phyloP scores from a whole-genome alignment of 352 stramenopile species.

The Pythium dissotocum region DNA sequence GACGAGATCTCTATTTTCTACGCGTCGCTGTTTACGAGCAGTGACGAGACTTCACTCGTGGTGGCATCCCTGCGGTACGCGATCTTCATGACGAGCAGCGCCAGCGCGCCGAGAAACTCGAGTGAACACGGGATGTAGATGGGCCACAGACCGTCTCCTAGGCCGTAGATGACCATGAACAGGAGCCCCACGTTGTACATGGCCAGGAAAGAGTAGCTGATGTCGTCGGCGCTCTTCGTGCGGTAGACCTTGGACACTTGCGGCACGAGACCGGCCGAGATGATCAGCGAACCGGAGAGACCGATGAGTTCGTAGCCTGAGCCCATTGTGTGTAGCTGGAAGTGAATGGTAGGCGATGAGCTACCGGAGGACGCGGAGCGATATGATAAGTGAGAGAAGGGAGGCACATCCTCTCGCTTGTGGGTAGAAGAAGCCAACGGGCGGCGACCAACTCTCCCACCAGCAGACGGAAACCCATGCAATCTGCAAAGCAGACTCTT shows the following conservation, averaged over 20 bases:
- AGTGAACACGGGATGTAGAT: slow-evolving; percentile 58
- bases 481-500: too few relatives aligned
- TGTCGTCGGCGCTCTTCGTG: slow-evolving; percentile 56
- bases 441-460: too few relatives aligned
- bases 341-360: too few relatives aligned
- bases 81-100: slow-evolving; percentile 49
- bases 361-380: too few relatives aligned
- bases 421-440: too few relatives aligned
- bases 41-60: not conserved
- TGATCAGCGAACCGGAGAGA: slow-evolving; percentile 60
- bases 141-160: slow-evolving; percentile 52
- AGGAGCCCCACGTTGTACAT: slow-evolving; percentile 47
- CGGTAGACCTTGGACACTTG: slow-evolving; percentile 63
- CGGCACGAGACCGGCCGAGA: slow-evolving; percentile 55
- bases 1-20: not conserved
- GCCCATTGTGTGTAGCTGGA: not conserved
- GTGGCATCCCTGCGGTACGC: not conserved
- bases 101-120: slow-evolving; percentile 41
- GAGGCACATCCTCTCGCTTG: too few relatives aligned
- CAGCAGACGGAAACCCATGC: too few relatives aligned
- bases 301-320: slow-evolving; percentile 31
- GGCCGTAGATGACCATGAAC: slow-evolving; percentile 47
- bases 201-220: slow-evolving; percentile 52
- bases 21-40: not conserved
- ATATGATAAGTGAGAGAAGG: too few relatives aligned